phyloP scores from a whole-genome alignment of 805 yeast species.

The Ogataea pini region DNA sequence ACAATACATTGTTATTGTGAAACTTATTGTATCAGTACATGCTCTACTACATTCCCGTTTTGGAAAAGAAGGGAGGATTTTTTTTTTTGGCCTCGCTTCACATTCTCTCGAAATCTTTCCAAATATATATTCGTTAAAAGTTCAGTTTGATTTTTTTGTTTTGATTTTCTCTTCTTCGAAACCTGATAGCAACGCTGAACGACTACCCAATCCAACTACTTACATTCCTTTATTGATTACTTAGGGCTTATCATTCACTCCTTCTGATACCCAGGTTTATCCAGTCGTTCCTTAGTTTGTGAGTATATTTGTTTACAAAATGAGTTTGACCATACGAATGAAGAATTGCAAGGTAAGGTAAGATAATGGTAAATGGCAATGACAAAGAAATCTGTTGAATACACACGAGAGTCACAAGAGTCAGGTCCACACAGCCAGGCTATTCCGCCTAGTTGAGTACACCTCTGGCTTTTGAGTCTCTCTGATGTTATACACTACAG shows the following conservation, averaged over 20 bases:
- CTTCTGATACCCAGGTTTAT: slow-evolving; percentile 15
- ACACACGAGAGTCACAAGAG: too few relatives aligned
- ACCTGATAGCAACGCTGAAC: slow-evolving; percentile 6
- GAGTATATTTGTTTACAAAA: slow-evolving; percentile 4
- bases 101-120: slow-evolving; percentile 1
- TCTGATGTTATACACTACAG: too few relatives aligned
- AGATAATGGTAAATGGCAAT: too few relatives aligned
- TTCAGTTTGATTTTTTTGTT: slow-evolving; percentile 2
- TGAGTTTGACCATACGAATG: too few relatives aligned
- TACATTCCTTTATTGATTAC: slow-evolving; percentile 27
- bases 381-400: too few relatives aligned
- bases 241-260: slow-evolving; percentile 3
- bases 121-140: not conserved
- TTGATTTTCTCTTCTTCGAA: not conserved
- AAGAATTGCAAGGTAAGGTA: too few relatives aligned
- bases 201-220: slow-evolving; percentile 27
- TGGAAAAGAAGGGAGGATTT: not conserved
- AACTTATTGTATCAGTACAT: not conserved
- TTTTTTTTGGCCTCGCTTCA: not conserved
- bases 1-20: not conserved
- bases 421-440: too few relatives aligned
- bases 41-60: not conserved
- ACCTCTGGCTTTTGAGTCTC: too few relatives aligned
- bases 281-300: slow-evolving; percentile 9
- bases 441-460: too few relatives aligned